A percentile compares a stretch with the other conserved stretches of the same genome.
These are phyloP conservation scores for Hippophae rhamnoides DNA, from an alignment of 306 rosid species.

Conservation along the genomic window DNA sequence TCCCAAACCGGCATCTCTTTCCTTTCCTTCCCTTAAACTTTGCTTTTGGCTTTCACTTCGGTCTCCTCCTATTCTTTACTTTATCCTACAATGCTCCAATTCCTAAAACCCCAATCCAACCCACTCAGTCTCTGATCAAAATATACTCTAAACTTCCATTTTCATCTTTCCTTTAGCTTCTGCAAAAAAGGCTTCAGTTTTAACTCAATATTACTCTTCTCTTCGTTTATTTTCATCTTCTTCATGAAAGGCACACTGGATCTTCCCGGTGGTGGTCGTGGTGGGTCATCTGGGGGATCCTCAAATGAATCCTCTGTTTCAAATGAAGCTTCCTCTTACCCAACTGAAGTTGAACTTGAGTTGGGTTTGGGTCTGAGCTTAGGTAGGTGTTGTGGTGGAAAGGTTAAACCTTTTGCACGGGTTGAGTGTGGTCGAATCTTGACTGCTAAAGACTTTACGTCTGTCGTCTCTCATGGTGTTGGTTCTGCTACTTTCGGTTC, in stretches of 20 bases:
- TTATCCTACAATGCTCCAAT: neutral
- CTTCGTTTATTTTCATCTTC: neutral
- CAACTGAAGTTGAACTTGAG: conserved; percentile 46
- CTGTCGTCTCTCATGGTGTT: conserved; percentile 30
- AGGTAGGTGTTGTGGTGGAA: conserved; percentile 16
- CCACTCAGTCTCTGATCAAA: neutral
- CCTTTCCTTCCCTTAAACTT: conserved; percentile 1
- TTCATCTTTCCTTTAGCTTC: neutral
- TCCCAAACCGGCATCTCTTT: neutral
- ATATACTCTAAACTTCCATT: neutral
- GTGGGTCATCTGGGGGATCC: conserved; percentile 24
- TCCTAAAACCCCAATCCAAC: neutral
- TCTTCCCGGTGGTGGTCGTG: conserved; percentile 6
- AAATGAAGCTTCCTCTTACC: conserved; percentile 37
- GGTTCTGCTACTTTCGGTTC: conserved; percentile 15
- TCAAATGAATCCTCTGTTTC: conserved; percentile 26
- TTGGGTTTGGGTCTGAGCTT: conserved; percentile 35
- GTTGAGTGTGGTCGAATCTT: conserved; percentile 51
- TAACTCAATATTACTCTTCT: neutral
- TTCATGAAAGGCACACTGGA: conserved; percentile 35
- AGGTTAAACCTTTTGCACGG: conserved; percentile 26
- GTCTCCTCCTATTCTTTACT: neutral
- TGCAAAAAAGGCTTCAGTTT: too few relatives aligned
- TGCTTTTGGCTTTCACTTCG: conserved; percentile 2
- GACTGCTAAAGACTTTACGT: conserved; percentile 58